Percentiles rank a stretch among this genome's conserved stretches.
phyloP scores from a whole-genome alignment of 139 green algal species.

The Micromonas pusilla region DNA sequence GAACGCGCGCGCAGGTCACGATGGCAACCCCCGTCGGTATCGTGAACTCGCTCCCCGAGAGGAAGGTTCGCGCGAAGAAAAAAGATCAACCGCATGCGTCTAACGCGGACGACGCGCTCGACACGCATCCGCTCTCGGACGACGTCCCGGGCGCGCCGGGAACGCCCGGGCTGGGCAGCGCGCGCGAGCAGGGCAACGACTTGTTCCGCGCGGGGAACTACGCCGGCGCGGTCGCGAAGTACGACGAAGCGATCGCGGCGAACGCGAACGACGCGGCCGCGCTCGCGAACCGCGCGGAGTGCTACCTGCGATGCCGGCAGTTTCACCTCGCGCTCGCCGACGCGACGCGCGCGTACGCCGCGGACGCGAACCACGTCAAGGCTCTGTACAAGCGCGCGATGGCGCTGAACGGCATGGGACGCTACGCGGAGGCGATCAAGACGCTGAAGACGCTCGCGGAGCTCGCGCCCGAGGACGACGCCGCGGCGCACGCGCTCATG shows the following conservation, averaged over 20 bases:
- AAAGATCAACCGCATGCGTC: too few relatives aligned
- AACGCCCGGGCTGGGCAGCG: too few relatives aligned
- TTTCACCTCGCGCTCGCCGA: neutral
- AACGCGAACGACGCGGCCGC: neutral
- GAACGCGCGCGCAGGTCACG: too few relatives aligned
- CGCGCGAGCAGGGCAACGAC: conserved; percentile 4
- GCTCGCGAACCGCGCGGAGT: conserved; percentile 1
- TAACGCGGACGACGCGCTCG: too few relatives aligned
- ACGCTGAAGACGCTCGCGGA: neutral
- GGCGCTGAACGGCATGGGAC: conserved; percentile 9
- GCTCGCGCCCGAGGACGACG: neutral
- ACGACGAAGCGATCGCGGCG: neutral
- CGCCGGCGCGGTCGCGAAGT: neutral
- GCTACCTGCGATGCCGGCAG: conserved; percentile 1
- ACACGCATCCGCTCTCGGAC: too few relatives aligned
- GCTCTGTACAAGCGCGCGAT: conserved; percentile 14
- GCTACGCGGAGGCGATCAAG: neutral
- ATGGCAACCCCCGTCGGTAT: too few relatives aligned
- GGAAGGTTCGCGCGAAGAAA: too few relatives aligned
- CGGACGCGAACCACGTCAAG: neutral
- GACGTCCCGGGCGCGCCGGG: too few relatives aligned
- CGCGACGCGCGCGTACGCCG: neutral
- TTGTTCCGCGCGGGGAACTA: neutral
- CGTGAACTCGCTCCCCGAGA: too few relatives aligned
- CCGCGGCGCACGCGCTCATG: neutral